Evolutionary conservation across 2,329 filamentous ascomycete genomes (phyloP), one percentile per base, ranked within the genome.

Genomic region (Penicillium sp.): DNA sequence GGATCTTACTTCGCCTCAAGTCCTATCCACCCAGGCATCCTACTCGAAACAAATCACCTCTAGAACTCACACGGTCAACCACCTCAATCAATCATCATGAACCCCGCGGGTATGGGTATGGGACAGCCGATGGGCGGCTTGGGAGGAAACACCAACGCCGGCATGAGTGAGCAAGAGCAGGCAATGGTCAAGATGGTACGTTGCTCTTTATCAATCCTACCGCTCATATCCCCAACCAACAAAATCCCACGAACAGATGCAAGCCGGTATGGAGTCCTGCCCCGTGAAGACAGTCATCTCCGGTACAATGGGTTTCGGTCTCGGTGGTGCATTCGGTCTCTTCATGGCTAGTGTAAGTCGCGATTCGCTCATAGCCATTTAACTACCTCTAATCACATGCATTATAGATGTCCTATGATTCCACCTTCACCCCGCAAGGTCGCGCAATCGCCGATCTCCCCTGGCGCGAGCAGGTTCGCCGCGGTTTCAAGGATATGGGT

Each of bases 401-500:
- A 15, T 2, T 41, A 27, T 40, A 96, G 91, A 99, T 99, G 94
- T 89, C 91, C 76, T 99, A 99, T 83, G 94, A 99, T 73, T 97
- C 92, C 0, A 90, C 93, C 56, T 88, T 92, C 76, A 88, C 81
- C 35, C 74, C 80, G 65, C 76, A 81, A 68, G 75, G 79, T n/a
- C 75, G 76, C 53, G 79, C 80, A 56, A 77, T 86, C 63, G 74
- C 81, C 57, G 78, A 82, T 60, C 85, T 99, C 20, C 92, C 94
- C 26, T 82, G 93, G 61, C 84, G 86, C 44, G 85, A 96, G 73
- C 94, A 97, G 76, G 82, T 99, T 51, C 86, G 85, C 59, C 77
- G 84, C 68, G 94, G 94, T 51, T 91, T 99, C 79, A 92, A 89
- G 74, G 94, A 99, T 75, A 97, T 99, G 92, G 94, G 94, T 63